Conservation (phyloP, 2,329 filamentous ascomycete species). For the Apiospora malaysiana region DNA sequence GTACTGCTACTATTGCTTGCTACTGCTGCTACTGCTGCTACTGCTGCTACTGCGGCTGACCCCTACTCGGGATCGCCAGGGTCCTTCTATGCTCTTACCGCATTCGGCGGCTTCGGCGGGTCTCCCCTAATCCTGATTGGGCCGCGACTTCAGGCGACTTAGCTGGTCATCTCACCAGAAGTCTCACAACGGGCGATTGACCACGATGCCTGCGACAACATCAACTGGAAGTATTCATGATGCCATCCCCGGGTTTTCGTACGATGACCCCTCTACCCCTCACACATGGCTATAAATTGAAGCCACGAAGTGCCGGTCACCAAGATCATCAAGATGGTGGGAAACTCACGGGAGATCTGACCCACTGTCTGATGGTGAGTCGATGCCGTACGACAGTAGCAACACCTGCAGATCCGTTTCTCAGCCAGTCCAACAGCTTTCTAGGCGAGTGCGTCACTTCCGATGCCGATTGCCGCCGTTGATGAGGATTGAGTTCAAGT, state of each 20-base stretch:
- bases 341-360: neutral
- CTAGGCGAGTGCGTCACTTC: neutral
- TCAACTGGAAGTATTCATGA: neutral
- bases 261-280: neutral
- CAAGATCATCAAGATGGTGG: neutral
- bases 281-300: neutral
- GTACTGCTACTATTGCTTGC: neutral
- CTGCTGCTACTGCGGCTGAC: no score
- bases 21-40: no score
- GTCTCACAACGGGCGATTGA: neutral
- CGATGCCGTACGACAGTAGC: neutral
- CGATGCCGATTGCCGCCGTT: neutral
- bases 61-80: neutral
- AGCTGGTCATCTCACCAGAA: no score
- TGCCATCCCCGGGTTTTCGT: neutral
- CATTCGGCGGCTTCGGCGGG: neutral
- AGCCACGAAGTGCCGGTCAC: neutral
- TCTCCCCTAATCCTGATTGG: conserved; percentile 2
- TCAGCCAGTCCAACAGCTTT: neutral
- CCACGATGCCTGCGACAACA: neutral
- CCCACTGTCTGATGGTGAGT: neutral
- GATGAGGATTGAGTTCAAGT: no score
- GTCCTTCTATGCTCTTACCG: neutral
- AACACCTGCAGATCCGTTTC: no score
- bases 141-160: neutral